These are phyloP conservation scores for Ogataea paraovalis DNA, from an alignment of 805 yeast genomes.

Conservation along the genomic window DNA sequence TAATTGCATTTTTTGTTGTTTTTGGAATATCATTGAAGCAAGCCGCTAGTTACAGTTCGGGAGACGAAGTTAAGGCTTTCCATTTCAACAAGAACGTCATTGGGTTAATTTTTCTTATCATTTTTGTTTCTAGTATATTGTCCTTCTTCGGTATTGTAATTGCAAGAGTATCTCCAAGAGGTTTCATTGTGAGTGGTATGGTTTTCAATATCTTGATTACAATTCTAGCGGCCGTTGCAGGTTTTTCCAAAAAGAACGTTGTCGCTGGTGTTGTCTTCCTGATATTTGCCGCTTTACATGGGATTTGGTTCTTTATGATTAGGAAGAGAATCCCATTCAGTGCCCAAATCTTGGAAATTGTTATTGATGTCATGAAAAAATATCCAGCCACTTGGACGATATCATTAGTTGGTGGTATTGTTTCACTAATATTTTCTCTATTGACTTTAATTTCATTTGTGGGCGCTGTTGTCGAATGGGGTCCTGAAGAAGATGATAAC, in stretches of 20 bases:
- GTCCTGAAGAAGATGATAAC: constrained; percentile 14
- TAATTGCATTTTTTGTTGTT: constrained; percentile 14
- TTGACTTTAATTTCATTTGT: neutral
- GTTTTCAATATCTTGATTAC: constrained; percentile 37
- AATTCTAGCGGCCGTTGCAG: constrained; percentile 74
- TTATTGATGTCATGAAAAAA: constrained; percentile 67
- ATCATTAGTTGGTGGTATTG: constrained; percentile 8
- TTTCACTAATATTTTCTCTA: neutral
- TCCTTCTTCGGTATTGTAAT: neutral
- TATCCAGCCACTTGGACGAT: constrained; percentile 65
- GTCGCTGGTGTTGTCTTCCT: constrained; percentile 67
- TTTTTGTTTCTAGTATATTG: neutral
- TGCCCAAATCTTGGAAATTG: constrained; percentile 27
- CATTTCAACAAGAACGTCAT: neutral
- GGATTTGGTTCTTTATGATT: constrained; percentile 16
- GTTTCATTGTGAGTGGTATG: constrained; percentile 1
- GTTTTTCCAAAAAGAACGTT: constrained; percentile 63
- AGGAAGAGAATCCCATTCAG: constrained; percentile 27
- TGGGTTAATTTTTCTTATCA: neutral
- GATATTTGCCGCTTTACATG: constrained; percentile 24
- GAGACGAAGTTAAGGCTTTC: constrained; percentile 34
- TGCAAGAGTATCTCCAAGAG: neutral
- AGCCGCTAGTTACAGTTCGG: constrained; percentile 28
- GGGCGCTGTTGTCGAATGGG: constrained; percentile 47
- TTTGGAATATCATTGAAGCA: constrained; percentile 6